phyloP scores from a whole-genome alignment of 768 basidiomycete species.

The Agaricus sinodeliciosus region DNA sequence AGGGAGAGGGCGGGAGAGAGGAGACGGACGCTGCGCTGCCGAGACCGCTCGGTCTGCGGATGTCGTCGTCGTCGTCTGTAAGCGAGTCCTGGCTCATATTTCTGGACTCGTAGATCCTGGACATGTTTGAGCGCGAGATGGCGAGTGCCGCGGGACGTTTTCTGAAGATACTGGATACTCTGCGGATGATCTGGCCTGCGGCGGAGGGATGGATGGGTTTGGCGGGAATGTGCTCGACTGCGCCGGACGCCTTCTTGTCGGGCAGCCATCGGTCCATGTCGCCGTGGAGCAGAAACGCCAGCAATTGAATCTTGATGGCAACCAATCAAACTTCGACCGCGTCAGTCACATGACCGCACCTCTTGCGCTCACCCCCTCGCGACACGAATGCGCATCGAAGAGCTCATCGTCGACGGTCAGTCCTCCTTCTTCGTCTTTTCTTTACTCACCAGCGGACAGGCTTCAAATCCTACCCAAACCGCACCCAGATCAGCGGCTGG shows the following conservation, averaged over 20 bases:
- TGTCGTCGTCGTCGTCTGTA: slow-evolving; percentile 28
- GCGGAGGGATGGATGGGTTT: background rate
- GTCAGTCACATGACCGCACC: slow-evolving; percentile 6
- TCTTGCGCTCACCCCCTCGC: background rate
- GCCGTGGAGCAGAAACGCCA: background rate
- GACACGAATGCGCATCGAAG: slow-evolving; percentile 72
- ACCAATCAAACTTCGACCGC: background rate
- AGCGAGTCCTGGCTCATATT: slow-evolving; percentile 13
- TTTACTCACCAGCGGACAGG: slow-evolving; percentile 35
- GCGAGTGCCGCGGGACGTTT: slow-evolving; percentile 6
- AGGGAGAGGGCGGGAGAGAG: slow-evolving; percentile 31
- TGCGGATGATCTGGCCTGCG: background rate
- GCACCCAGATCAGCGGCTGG: slow-evolving; percentile 96
- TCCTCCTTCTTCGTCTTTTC: background rate
- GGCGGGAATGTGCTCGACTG: slow-evolving; percentile 9
- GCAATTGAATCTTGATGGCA: background rate
- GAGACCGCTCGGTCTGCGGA: slow-evolving; percentile 39
- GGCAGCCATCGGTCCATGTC: background rate
- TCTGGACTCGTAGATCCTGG: slow-evolving; percentile 10
- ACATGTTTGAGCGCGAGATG: slow-evolving; percentile 6
- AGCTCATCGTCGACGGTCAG: slow-evolving; percentile 87
- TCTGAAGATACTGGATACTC: slow-evolving; percentile 17
- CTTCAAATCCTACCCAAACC: slow-evolving; percentile 96
- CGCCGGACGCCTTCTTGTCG: background rate
- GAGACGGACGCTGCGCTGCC: slow-evolving; percentile 31